These are phyloP conservation scores for Trichophyton benhamiae DNA, from an alignment of 2,329 filamentous ascomycete genomes.

Conservation along the genomic window DNA sequence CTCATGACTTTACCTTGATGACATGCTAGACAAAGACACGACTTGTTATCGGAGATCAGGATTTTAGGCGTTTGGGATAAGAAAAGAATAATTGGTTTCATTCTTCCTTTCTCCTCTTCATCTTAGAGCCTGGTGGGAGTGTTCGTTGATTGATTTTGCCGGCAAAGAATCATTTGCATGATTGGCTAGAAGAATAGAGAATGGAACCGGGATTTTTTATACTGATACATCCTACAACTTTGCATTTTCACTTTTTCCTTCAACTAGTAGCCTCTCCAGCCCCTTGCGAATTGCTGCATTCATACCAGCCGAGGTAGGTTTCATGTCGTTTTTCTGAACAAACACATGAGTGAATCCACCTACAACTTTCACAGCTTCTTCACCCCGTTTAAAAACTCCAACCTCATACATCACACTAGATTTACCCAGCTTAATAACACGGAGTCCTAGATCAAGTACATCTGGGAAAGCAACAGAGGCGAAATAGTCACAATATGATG, in stretches of 20 bases:
- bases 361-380: slow-evolving; percentile 65
- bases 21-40: slow-evolving; percentile 6
- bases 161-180: background rate
- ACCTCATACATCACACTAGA: slow-evolving; percentile 86
- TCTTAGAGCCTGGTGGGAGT: background rate
- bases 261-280: slow-evolving; percentile 44
- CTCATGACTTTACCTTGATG: slow-evolving; percentile 2
- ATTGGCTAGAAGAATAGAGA: background rate
- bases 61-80: slow-evolving; percentile 4
- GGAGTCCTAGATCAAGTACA: slow-evolving; percentile 65
- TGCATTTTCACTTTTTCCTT: background rate
- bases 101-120: background rate
- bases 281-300: slow-evolving; percentile 35
- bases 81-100: background rate
- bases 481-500: slow-evolving; percentile 77
- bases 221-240: background rate
- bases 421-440: slow-evolving; percentile 71
- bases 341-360: slow-evolving; percentile 82
- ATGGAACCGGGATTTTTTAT: background rate
- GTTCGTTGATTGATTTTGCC: background rate
- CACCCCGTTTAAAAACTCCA: slow-evolving; percentile 65
- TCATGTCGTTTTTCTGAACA: slow-evolving; percentile 61
- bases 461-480: slow-evolving; percentile 69
- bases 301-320: slow-evolving; percentile 24
- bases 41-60: slow-evolving; percentile 4